These are phyloP conservation scores for Crassisporium funariophilum DNA, from an alignment of 768 basidiomycete genomes.

Conservation along the genomic window DNA sequence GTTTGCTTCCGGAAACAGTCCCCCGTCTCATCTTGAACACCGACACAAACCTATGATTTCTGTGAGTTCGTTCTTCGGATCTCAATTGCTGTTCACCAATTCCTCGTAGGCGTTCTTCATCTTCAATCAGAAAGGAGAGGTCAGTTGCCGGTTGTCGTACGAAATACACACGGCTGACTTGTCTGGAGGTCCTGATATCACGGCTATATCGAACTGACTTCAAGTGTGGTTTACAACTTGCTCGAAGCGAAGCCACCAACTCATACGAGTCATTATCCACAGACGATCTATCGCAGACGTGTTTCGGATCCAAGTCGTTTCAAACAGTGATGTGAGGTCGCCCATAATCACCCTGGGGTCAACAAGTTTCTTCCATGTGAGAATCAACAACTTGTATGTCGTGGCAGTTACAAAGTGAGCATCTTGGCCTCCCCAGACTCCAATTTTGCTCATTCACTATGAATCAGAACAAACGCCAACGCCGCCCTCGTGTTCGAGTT, in stretches of 20 bases:
- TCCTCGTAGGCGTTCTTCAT: conserved; percentile 91
- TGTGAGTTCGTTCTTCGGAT: conserved; percentile 12
- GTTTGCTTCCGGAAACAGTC: no score
- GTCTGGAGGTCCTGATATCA: conserved; percentile 87
- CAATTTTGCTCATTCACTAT: no score
- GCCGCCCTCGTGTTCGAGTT: conserved; percentile 98
- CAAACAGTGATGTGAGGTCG: conserved; percentile 94
- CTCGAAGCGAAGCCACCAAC: conserved; percentile 2
- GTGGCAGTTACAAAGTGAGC: conserved; percentile 98
- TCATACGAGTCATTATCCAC: conserved; percentile 9
- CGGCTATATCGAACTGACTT: conserved; percentile 95
- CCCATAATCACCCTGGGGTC: conserved; percentile 98
- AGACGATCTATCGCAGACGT: conserved; percentile 98
- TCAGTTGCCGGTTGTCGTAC: conserved; percentile 35
- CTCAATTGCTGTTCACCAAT: background rate
- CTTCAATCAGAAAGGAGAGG: conserved; percentile 99
- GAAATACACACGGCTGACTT: background rate
- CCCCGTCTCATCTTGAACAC: no score
- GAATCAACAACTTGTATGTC: conserved; percentile 93
- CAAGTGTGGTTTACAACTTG: conserved; percentile 61
- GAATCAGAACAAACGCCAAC: conserved; percentile 94
- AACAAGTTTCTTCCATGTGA: conserved; percentile 98
- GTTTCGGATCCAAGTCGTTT: conserved; percentile 98
- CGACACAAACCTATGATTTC: conserved; percentile 25
- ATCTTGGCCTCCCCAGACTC: background rate